Base-by-base conservation (phyloP, 495 filamentous ascomycete species). In the Xylaria sp. region DNA sequence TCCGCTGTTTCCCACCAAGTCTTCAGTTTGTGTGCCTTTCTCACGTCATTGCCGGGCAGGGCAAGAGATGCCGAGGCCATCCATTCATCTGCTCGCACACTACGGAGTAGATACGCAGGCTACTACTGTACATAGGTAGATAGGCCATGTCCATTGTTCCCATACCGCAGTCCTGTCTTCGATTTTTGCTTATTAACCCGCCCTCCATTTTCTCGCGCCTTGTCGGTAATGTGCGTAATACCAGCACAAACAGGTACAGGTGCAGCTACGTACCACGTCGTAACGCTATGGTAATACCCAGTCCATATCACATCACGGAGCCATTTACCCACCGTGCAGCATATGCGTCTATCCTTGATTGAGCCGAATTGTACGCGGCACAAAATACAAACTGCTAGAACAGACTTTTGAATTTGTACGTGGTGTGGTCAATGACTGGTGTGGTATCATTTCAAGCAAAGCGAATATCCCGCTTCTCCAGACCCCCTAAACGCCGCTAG, bases 361-460 rank as follows among this genome's bases (percentile, higher is more conserved):
- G 4, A 53, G 50, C 24, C 21, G 29, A 17, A 12, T 29, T 55
- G 29, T 29, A 29, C 50, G 50, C 50, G 14, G 21, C 50, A 53
- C 50, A 5, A 55, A 3, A 55, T 55, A 15, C 5, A 55, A 55
- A 50, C 46, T 24, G 46, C 46, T 3, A 50, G 3, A 58, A 33
- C 15, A n/a, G n/a, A n/a, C n/a, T n/a, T 37, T 17, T 5, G 55
- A 19, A 29, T 62, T 41, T 2, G 59, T 41, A 24, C 21, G 31
- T 37, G 55, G 26, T 43, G 37, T 15, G 8, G 29, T 43, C 37
- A 17, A 19, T 29, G 37, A 41, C 37, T 26, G 57, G 2, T 12
- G 37, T 62, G 59, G 59, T 62, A 62, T 62, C 59, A 62, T 62
- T 41, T 43, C 21, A 62, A 41, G 37, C 59, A 62, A 62, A 41